Evolutionary conservation across 1,139 yeast genomes (phyloP).

Genomic region (Pichia sp.): DNA sequence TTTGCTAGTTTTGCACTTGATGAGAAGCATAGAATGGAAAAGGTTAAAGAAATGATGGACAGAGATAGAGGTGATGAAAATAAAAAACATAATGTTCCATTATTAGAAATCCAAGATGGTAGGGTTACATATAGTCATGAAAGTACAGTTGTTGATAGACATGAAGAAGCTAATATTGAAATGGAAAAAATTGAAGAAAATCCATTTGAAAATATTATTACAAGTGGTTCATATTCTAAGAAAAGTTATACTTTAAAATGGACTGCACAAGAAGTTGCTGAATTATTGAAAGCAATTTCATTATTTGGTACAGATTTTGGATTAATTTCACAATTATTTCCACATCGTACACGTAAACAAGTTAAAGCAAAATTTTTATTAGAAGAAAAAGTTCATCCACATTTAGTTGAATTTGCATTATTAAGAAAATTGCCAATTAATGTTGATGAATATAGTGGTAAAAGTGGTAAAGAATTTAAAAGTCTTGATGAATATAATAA

Average conservation of each 20-base stretch:
- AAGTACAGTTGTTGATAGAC: constrained; percentile 69
- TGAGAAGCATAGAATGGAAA: constrained; percentile 31
- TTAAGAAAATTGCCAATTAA: constrained; percentile 60
- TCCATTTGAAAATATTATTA: constrained; percentile 70
- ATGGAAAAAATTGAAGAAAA: constrained; percentile 57
- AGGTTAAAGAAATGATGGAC: constrained; percentile 21
- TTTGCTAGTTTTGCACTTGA: constrained; percentile 16
- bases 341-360: constrained; percentile 81
- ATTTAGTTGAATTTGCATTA: constrained; percentile 70
- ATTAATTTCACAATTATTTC: constrained; percentile 80
- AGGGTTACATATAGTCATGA: constrained; percentile 68
- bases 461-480: constrained; percentile 33
- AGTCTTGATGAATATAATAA: constrained; percentile 46
- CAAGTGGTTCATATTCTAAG: constrained; percentile 70
- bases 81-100: constrained; percentile 30
- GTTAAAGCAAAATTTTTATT: constrained; percentile 76
- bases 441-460: constrained; percentile 48
- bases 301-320: constrained; percentile 97
- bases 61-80: constrained; percentile 10
- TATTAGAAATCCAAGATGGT: constrained; percentile 39
- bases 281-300: constrained; percentile 72
- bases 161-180: constrained; percentile 29
- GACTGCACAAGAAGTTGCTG: constrained; percentile 67
- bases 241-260: constrained; percentile 72
- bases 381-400: constrained; percentile 78